A percentile compares a stretch with the other conserved stretches of the same genome.
Evolutionary conservation across 2,329 filamentous ascomycete genomes (phyloP).

Genomic region (Fonsecaea erecta): DNA sequence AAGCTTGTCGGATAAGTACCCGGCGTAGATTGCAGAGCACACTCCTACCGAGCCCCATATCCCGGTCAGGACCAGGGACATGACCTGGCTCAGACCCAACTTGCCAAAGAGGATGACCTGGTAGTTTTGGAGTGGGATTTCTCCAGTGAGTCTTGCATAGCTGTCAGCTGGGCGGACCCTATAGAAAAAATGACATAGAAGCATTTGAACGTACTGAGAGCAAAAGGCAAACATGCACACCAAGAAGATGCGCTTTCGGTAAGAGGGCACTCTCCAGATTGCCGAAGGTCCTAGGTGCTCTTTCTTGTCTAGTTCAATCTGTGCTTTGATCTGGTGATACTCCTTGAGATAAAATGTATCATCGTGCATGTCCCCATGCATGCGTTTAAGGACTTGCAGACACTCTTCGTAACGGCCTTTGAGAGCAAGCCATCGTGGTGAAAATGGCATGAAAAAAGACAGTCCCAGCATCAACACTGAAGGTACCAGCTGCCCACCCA

Average conservation of each 20-base stretch:
- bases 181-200: too few relatives aligned
- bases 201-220: not conserved
- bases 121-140: conserved; percentile 92
- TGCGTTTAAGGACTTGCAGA: not conserved
- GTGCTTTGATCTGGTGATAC: conserved; percentile 13
- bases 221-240: conserved; percentile 4
- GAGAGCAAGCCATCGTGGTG: conserved; percentile 6
- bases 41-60: conserved; percentile 92
- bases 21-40: conserved; percentile 68
- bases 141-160: conserved; percentile 39
- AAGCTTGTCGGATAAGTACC: conserved; percentile 61
- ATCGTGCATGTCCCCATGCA: conserved; percentile 6
- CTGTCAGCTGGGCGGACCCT: too few relatives aligned
- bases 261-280: not conserved
- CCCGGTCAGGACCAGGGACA: conserved; percentile 70
- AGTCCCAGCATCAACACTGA: not conserved
- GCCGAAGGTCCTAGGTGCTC: not conserved
- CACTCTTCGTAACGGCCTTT: conserved; percentile 10
- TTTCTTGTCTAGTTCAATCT: conserved; percentile 10
- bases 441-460: conserved; percentile 6
- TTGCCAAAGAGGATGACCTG: conserved; percentile 74
- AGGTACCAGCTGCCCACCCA: conserved; percentile 1
- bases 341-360: conserved; percentile 4
- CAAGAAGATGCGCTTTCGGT: conserved; percentile 1
- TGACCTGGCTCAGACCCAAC: conserved; percentile 51